These are phyloP conservation scores for Saussurea involucrata DNA, from an alignment of 129 eudicot species.

Conservation along the genomic window DNA sequence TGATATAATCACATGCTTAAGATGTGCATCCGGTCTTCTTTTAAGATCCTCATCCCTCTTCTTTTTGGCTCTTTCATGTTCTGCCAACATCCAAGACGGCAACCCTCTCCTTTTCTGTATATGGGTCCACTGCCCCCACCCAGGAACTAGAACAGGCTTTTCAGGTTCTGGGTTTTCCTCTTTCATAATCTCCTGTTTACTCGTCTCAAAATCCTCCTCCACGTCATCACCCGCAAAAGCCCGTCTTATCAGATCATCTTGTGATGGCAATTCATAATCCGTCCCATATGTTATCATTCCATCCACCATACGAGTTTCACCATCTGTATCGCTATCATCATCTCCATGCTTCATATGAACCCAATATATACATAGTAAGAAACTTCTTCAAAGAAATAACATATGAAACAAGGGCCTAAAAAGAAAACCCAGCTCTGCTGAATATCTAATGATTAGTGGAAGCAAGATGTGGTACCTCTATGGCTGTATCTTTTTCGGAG, in stretches of 20 bases:
- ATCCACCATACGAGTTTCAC: constrained; percentile 69
- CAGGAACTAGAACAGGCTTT: constrained; percentile 80
- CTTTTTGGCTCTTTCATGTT: constrained; percentile 76
- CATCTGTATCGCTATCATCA: constrained; percentile 54
- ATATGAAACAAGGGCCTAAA: neutral
- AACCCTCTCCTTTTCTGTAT: constrained; percentile 66
- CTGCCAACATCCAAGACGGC: constrained; percentile 75
- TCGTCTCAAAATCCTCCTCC: constrained; percentile 78
- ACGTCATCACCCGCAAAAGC: constrained; percentile 99
- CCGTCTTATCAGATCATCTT: constrained; percentile 78
- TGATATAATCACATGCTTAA: constrained; percentile 82
- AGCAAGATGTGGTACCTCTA: constrained; percentile 39
- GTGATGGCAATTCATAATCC: constrained; percentile 84
- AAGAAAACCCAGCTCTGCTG: neutral
- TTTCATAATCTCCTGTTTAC: constrained; percentile 56
- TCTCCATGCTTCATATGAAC: constrained; percentile 44
- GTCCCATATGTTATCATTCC: constrained; percentile 75
- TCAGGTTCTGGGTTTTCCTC: constrained; percentile 95
- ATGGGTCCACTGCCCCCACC: constrained; percentile 97
- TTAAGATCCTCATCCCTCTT: constrained; percentile 77
- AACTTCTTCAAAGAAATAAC: neutral
- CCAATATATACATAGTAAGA: neutral
- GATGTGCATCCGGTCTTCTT: constrained; percentile 86
- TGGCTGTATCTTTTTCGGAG: constrained; percentile 15
- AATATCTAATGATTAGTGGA: neutral